Evolutionary conservation across 257 asterid genomes (phyloP).

Genomic region (Oldenlandia corymbosa): DNA sequence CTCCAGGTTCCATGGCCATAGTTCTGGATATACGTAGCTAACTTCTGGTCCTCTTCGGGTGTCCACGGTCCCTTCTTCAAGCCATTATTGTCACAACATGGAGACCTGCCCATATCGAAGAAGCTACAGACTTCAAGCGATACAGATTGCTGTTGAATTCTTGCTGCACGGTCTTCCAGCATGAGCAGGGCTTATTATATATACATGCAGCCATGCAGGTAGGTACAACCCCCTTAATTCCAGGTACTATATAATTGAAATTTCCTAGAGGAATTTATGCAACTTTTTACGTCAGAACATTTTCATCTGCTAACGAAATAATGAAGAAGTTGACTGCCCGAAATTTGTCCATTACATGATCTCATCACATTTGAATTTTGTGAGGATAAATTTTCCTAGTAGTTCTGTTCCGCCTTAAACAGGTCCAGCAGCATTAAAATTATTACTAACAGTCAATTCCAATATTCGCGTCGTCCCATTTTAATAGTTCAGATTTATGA

Average conservation of each 20-base stretch:
- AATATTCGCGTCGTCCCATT: too few species aligned
- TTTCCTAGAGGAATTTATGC: neutral
- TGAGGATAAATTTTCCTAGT: too few species aligned
- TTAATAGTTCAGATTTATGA: too few species aligned
- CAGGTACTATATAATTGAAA: neutral
- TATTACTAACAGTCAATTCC: too few species aligned
- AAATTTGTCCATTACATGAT: neutral
- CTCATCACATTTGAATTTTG: slow-evolving; percentile 1
- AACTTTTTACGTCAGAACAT: neutral
- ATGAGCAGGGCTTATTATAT: neutral
- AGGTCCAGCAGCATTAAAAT: too few species aligned
- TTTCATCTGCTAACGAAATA: neutral
- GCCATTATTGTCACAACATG: slow-evolving; percentile 17
- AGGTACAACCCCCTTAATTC: neutral
- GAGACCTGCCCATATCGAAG: slow-evolving; percentile 31
- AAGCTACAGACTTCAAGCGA: neutral
- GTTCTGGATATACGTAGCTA: slow-evolving; percentile 19
- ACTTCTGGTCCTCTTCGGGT: slow-evolving; percentile 37
- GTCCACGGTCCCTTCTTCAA: slow-evolving; percentile 49
- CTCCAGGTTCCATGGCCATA: slow-evolving; percentile 40
- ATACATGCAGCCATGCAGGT: neutral
- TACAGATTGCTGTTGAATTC: neutral
- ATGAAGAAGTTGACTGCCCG: neutral
- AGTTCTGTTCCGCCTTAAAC: too few species aligned
- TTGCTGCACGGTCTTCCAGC: neutral